Base-by-base conservation (phyloP, 352 stramenopile species). In the Phytophthora nicotianae region DNA sequence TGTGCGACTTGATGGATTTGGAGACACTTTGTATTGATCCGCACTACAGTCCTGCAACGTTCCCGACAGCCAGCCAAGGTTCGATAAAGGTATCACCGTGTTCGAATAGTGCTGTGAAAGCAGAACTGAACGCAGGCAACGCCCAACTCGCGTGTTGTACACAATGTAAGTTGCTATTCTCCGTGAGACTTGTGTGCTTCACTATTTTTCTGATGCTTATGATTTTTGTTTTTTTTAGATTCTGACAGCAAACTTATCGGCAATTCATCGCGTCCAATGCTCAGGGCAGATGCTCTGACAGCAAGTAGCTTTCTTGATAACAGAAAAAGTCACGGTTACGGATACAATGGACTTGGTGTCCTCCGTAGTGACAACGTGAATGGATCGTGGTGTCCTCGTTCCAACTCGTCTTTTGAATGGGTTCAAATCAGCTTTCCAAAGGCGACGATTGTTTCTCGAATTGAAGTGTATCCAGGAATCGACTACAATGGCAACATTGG, bases 1-100 rank as follows among this genome's bases (percentile, higher is more conserved):
- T 87, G 4, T 87, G 77, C 32, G 70, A 78, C 35, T 29, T 52
- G 3, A 51, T 74, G 11, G 77, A 87, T 49, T 74, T 87, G n/a
- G 45, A 69, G 7, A 68, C 57, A 4, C 27, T 87, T 0, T 87
- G 75, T 38, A 51, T 62, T 9, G 21, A 62, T 29, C 17, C 48
- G 8, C 19, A 42, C 16, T 37, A 69, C 24, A 55, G 37, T 45
- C 29, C 54, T 21, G 26, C 17, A n/a, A 51, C 9, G 16, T 73
- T 73, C 9, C 65, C 59, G 26, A 58, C 65, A 10, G 47, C 43
- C 5, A 68, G 55, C 17, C 65, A 73, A 42, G 53, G 49, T 11
- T 20, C 3, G 5, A 58, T 70, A 13, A 4, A 7, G 27, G 54
- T 32, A 29, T 7, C 27, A 5, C 3, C 21, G 45, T 73, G 65